Conservation (phyloP, 768 basidiomycete species). For the Boletus rufocinnamomeus region DNA sequence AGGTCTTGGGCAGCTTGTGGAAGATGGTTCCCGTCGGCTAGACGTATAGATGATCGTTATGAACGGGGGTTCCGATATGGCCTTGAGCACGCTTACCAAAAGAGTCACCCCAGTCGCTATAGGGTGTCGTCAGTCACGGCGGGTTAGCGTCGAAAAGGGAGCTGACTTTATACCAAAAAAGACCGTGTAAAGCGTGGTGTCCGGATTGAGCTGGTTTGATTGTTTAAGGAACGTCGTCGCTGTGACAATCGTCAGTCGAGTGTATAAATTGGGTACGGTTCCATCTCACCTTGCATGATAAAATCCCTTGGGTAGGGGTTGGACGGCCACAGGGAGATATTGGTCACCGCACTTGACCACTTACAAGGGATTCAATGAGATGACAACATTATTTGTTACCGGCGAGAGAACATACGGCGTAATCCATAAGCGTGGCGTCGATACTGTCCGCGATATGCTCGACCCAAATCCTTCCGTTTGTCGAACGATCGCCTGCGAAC, state of each 20-base stretch:
- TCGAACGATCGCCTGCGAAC: conserved; percentile 50
- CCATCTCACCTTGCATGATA: conserved; percentile 43
- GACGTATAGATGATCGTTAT: background rate
- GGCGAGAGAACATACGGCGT: conserved; percentile 41
- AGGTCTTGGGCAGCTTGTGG: conserved; percentile 46
- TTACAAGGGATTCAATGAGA: conserved; percentile 11
- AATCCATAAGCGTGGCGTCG: conserved; percentile 48
- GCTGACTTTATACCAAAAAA: conserved; percentile 60
- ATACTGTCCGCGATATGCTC: conserved; percentile 45
- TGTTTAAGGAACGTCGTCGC: conserved; percentile 48
- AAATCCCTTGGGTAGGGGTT: conserved; percentile 50
- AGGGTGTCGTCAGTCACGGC: conserved; percentile 3
- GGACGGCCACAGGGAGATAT: conserved; percentile 53
- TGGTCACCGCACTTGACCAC: conserved; percentile 46
- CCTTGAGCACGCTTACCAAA: conserved; percentile 32
- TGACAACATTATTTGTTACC: background rate
- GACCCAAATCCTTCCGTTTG: conserved; percentile 53
- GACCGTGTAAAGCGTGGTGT: conserved; percentile 49
- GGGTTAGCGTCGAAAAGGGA: background rate
- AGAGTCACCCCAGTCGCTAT: conserved; percentile 47
- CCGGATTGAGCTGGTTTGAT: conserved; percentile 43
- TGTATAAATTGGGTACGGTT: background rate
- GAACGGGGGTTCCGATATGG: background rate
- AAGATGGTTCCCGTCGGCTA: conserved; percentile 50
- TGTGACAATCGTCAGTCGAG: conserved; percentile 17